These are phyloP conservation scores for Rhynchospora tenuis DNA, from an alignment of 176 grass and related monocot species.

Conservation along the genomic window DNA sequence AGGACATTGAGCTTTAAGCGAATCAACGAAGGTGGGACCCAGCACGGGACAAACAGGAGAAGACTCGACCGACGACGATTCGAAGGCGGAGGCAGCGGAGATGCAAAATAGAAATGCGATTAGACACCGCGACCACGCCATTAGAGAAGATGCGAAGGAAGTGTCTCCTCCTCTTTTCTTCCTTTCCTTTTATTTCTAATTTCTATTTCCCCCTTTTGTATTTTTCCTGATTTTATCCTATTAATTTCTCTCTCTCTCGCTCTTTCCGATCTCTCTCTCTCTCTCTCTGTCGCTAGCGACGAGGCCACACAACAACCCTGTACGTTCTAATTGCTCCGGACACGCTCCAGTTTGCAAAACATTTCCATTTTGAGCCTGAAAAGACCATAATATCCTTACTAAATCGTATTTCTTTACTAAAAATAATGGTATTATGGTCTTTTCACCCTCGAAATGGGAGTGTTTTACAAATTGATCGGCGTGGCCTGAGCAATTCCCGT, in stretches of 20 bases:
- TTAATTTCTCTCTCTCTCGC: background rate
- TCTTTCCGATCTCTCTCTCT: background rate
- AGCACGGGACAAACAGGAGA: background rate
- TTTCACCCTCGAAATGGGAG: too few species aligned
- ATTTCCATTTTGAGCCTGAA: too few species aligned
- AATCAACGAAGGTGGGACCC: background rate
- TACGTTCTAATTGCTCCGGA: too few species aligned
- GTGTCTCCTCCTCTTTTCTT: background rate
- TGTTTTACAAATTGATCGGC: too few species aligned
- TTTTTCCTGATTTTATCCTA: background rate
- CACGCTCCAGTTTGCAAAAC: too few species aligned
- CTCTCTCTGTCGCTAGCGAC: background rate
- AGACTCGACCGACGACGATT: background rate
- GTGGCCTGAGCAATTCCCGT: too few species aligned
- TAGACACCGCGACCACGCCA: background rate
- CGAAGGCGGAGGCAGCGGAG: background rate
- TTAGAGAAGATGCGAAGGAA: background rate
- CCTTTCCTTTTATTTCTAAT: background rate
- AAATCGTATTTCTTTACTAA: too few species aligned
- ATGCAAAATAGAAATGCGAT: background rate
- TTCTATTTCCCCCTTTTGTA: background rate
- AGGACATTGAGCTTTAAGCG: slow-evolving; percentile 1
- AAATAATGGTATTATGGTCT: too few species aligned
- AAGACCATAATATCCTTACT: too few species aligned
- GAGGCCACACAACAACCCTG: background rate